Evolutionary conservation across 2,329 filamentous ascomycete species (phyloP), one percentile per base, ranked within the genome.

Genomic region (Arthrobotrys entomopaga): DNA sequence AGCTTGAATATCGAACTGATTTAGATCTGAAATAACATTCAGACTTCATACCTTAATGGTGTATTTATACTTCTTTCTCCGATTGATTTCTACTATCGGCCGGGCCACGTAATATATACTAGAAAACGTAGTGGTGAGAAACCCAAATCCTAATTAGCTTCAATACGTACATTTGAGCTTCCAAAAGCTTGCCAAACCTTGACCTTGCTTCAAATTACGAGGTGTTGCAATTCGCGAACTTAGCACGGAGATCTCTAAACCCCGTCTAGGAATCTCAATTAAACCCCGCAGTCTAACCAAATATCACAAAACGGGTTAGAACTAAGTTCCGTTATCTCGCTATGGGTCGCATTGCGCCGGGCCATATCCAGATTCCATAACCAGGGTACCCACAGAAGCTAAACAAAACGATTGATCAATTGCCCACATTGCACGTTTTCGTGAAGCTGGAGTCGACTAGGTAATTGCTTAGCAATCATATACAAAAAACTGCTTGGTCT

Each of bases 181-280:
- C 29, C 29, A 5, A 34, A 34, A 34, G 10, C 3, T 34, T 34
- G 29, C 29, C 10, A 34, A 7, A 34, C 6, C 29, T 2, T 10
- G 29, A n/a, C n/a, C 5, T 34, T 7, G 5, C 5, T 34, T 34
- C n/a, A n/a, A n/a, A n/a, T n/a, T 34, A 10, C 6, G 29, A 3
- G 1, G 29, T 34, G 29, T 34, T 34, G 29, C 29, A 34, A 34
- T 34, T 8, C 29, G 29, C 29, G 29, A 34, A 34, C 6, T 24
- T 24, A 4, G 16, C 19, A 20, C 16, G 20, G 20, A 50, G 20
- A 46, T 46, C 15, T 46, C 42, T 46, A 46, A 46, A 46, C 42
- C 42, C 89, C 80, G 93, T 90, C 0, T 89, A 94, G 88, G n/a
- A 94, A 82, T 76, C 82, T 82, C 78, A 93, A 90, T 79, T 95